These are phyloP conservation scores for Podospora tetraspora DNA, from an alignment of 495 filamentous ascomycete species.

Conservation along the genomic window DNA sequence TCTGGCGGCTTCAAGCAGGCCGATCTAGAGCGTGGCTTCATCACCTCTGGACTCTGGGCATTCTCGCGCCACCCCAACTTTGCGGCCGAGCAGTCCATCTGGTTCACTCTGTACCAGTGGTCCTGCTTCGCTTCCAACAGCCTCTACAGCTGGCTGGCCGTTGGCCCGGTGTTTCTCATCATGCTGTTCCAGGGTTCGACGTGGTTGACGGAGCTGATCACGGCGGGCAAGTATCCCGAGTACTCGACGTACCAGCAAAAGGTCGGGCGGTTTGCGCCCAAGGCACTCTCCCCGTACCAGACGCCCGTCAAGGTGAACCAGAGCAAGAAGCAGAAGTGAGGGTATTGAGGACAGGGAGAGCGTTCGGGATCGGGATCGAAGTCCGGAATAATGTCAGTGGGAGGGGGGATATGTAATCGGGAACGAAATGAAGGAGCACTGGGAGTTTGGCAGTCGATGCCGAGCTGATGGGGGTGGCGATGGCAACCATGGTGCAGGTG, in stretches of 20 bases:
- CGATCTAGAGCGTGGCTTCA: slow-evolving; percentile 89
- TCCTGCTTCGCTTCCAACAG: slow-evolving; percentile 63
- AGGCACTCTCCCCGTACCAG: slow-evolving; percentile 33
- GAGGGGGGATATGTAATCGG: not conserved
- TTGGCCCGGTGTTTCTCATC: slow-evolving; percentile 65
- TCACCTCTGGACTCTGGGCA: slow-evolving; percentile 77
- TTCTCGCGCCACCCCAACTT: slow-evolving; percentile 93
- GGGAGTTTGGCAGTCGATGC: not conserved
- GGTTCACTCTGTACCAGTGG: slow-evolving; percentile 86
- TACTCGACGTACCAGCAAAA: slow-evolving; percentile 78
- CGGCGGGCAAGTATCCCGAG: slow-evolving; percentile 75
- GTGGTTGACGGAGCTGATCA: slow-evolving; percentile 78
- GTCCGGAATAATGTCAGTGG: not conserved
- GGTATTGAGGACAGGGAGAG: not conserved
- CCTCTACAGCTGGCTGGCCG: slow-evolving; percentile 70
- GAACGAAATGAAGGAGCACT: not conserved
- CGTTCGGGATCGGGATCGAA: not conserved
- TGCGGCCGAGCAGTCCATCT: slow-evolving; percentile 84
- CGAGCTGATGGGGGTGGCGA: not conserved
- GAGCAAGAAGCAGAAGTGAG: slow-evolving; percentile 17
- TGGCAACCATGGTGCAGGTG: not conserved
- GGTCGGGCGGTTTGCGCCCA: slow-evolving; percentile 80
- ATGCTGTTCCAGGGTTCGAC: slow-evolving; percentile 85
- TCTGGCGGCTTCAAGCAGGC: slow-evolving; percentile 55
- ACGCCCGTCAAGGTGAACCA: slow-evolving; percentile 20